phyloP scores from a whole-genome alignment of 2,329 filamentous ascomycete species.

The Trichoderma sp. region DNA sequence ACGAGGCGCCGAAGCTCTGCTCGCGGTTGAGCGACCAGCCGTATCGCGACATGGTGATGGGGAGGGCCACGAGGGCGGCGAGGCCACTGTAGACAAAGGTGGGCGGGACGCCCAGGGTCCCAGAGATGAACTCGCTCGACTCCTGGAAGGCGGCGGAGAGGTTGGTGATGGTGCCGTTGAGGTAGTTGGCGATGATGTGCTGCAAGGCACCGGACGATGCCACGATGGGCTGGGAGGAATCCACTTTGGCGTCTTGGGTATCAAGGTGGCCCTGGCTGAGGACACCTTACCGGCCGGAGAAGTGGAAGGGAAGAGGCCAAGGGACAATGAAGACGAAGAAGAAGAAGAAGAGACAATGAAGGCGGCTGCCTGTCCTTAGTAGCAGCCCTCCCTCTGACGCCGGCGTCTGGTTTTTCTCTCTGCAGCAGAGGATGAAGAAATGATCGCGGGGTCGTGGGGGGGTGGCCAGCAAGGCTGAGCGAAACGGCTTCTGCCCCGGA shows the following conservation, averaged over 20 bases:
- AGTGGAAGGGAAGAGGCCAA: not conserved
- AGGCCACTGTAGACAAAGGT: conserved; percentile 54
- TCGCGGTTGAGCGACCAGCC: conserved; percentile 52
- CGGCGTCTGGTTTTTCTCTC: not conserved
- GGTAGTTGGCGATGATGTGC: conserved; percentile 60
- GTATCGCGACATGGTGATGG: conserved; percentile 59
- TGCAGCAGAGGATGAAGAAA: conserved; percentile 8
- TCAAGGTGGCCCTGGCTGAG: conserved; percentile 42
- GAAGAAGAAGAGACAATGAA: not conserved
- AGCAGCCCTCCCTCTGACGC: not conserved
- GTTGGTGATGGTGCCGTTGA: conserved; percentile 55
- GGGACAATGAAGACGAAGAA: not conserved
- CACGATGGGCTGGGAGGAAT: conserved; percentile 59
- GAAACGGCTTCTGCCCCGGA: not conserved
- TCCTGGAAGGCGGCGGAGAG: conserved; percentile 52
- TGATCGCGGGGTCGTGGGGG: conserved; percentile 27
- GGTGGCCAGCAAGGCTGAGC: conserved; percentile 27
- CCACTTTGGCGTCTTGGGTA: conserved; percentile 57
- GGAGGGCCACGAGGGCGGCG: conserved; percentile 52
- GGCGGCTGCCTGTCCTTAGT: not conserved
- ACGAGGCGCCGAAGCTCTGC: conserved; percentile 51
- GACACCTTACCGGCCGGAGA: conserved; percentile 36
- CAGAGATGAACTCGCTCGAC: conserved; percentile 56
- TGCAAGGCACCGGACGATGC: conserved; percentile 66
- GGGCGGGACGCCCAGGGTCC: conserved; percentile 54